phyloP scores from a whole-genome alignment of 2,329 filamentous ascomycete genomes.

The Alternaria dauci region DNA sequence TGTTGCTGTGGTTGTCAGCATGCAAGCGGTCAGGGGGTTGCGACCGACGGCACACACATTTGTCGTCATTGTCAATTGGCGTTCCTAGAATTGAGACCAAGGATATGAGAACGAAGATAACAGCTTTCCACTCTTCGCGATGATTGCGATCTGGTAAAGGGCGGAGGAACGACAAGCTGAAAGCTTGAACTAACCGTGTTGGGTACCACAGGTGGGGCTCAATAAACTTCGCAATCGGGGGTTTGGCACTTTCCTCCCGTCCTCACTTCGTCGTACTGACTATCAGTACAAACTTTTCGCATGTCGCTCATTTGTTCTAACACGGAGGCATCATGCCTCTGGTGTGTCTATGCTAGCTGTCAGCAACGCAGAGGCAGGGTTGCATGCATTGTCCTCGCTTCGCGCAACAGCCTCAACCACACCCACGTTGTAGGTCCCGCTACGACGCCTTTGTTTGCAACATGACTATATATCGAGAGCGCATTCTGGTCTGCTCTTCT shows the following conservation, averaged over 20 bases:
- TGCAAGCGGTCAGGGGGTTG: neutral
- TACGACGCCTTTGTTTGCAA: neutral
- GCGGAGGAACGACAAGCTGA: neutral
- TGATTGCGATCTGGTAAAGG: neutral
- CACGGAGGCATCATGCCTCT: neutral
- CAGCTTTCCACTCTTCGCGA: neutral
- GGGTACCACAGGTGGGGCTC: neutral
- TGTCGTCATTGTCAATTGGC: neutral
- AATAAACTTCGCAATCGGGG: neutral
- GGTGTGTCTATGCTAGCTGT: too few relatives aligned
- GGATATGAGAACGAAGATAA: neutral
- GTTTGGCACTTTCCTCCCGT: neutral
- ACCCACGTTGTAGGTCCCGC: too few relatives aligned
- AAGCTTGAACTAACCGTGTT: neutral
- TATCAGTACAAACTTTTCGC: neutral
- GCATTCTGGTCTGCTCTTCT: neutral
- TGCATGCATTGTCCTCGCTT: too few relatives aligned
- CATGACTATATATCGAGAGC: neutral
- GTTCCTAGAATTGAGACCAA: neutral
- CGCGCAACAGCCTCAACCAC: too few relatives aligned
- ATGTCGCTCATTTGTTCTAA: neutral
- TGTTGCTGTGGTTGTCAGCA: constrained; percentile 13
- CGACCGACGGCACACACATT: neutral
- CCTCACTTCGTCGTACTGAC: neutral
- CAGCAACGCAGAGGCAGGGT: too few relatives aligned